Evolutionary conservation across 495 filamentous ascomycete species (phyloP).

Genomic region (Neurospora sp.): DNA sequence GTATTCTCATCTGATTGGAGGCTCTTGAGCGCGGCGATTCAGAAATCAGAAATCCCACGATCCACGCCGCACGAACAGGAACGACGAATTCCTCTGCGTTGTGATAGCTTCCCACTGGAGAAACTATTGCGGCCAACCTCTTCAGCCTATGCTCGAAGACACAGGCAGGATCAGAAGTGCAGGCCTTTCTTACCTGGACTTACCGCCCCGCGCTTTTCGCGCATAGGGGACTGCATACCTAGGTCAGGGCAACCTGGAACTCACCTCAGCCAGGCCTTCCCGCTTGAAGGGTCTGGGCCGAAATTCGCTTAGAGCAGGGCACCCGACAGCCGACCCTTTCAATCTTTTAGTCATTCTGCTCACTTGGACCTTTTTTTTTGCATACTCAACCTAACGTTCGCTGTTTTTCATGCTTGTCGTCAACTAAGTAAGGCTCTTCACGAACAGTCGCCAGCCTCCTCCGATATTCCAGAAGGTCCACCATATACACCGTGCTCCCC

Average conservation of each 20-base stretch:
- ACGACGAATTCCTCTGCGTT: background rate
- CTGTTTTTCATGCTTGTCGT: background rate
- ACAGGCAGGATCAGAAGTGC: background rate
- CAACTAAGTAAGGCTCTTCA: background rate
- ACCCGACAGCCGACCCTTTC: background rate
- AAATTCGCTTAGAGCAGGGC: background rate
- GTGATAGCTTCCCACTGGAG: background rate
- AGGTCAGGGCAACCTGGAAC: background rate
- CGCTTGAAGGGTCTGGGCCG: background rate
- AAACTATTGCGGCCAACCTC: background rate
- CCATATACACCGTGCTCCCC: background rate
- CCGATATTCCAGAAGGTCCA: background rate
- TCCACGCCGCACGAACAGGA: background rate
- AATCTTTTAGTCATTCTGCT: background rate
- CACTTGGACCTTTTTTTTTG: background rate
- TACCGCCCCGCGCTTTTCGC: background rate
- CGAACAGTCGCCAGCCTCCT: background rate
- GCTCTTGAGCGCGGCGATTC: background rate
- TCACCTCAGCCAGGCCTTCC: background rate
- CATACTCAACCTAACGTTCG: background rate
- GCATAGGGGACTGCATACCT: background rate
- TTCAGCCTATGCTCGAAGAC: background rate
- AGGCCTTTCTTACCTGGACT: background rate
- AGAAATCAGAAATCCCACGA: background rate
- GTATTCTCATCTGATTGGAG: background rate